These are phyloP conservation scores for Aspergillus carbonarius DNA, from an alignment of 2,329 filamentous ascomycete genomes.

Conservation along the genomic window DNA sequence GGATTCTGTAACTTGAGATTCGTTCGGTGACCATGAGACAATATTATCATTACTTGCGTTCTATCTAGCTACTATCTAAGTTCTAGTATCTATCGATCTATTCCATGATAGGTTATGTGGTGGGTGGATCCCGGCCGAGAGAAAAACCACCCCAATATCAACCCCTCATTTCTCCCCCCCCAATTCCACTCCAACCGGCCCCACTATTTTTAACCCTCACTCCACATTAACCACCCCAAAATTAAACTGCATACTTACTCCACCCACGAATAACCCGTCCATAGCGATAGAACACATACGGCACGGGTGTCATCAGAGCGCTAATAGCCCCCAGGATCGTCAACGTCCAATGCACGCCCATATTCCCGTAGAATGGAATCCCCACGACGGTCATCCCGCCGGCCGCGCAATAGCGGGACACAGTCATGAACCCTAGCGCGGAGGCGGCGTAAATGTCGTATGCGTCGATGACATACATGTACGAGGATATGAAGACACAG, in stretches of 20 bases:
- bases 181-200: too few relatives aligned
- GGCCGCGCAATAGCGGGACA: constrained; percentile 43
- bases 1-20: too few relatives aligned
- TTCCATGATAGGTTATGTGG: too few relatives aligned
- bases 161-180: too few relatives aligned
- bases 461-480: constrained; percentile 60
- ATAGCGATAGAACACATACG: constrained; percentile 35
- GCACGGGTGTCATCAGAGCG: constrained; percentile 43
- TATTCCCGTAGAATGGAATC: constrained; percentile 41
- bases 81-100: too few relatives aligned
- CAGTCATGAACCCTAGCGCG: constrained; percentile 47
- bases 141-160: too few relatives aligned
- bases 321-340: constrained; percentile 44
- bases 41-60: too few relatives aligned
- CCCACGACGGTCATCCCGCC: constrained; percentile 41
- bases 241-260: constrained; percentile 16
- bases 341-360: constrained; percentile 46
- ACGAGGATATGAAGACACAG: constrained; percentile 52
- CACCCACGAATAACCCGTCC: constrained; percentile 21
- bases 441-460: constrained; percentile 56
- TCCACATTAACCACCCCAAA: not conserved
- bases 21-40: too few relatives aligned
- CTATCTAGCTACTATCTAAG: too few relatives aligned
- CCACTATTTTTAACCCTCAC: too few relatives aligned
- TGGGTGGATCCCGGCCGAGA: too few relatives aligned